Base-by-base conservation (phyloP, 2,329 filamentous ascomycete species). In the Pyrenophora teres region DNA sequence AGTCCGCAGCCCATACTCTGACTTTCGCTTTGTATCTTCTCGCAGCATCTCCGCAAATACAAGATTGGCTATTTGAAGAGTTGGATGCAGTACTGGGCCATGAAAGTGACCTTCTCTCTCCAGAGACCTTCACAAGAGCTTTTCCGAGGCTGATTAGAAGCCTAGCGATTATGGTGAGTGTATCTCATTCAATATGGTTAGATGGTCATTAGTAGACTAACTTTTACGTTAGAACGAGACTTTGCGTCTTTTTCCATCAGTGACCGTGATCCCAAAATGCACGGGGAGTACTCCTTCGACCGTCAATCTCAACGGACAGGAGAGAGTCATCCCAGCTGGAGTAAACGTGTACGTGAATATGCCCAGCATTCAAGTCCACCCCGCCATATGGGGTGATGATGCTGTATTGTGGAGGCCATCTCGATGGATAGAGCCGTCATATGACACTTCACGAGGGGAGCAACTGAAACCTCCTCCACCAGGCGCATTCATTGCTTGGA, bases 401-500 rank as follows among this genome's bases (percentile, higher is more conserved):
- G 36, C 36, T 39, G n/a, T 12, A 39, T 19, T 39, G 12, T 45
- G 42, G 21, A 23, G 21, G 21, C 32, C 32, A 39, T 39, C 43
- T 25, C 43, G 33, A 36, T 19, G 21, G 35, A 4, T 46, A 27
- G 21, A 23, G 21, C 21, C 21, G 21, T 23, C 37, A 32, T 31
- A 36, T 16, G 40, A 35, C 21, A 7, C 21, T 23, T 23, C 21
- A 23, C 21, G 21, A 31, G 46, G 15, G 9, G 40, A 42, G 19
- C 31, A 32, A 43, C 23, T 43, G n/a, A 27, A n/a, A 6, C 10
- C 40, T 15, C 10, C 27, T 27, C 32, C 40, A 16, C 19, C 30
- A 30, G 46, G 33, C 25, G 30, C 30, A 7, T 62, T 49, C 46
- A 35, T 70, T 19, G 60, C 70, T 1, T 75, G 70, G 71, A 47